Evolutionary conservation across 805 yeast species (phyloP), one percentile per base, ranked within the genome.

Genomic region (Pichia gijzeniarum): DNA sequence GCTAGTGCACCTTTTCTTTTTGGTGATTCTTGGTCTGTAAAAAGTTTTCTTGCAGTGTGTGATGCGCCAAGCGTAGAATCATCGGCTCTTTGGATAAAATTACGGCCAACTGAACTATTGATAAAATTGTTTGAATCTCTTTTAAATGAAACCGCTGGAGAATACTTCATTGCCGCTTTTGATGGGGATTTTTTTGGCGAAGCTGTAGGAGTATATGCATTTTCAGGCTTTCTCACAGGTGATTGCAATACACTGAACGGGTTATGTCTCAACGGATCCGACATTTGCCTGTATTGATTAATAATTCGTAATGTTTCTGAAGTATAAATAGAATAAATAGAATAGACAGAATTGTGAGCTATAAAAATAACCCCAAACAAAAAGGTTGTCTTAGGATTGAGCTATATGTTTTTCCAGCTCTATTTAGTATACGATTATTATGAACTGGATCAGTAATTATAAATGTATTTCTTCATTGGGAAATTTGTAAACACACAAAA

Each of bases 21-120:
- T 30, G 95, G 93, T 0, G 95, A 81, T 60, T 85, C 90, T 53
- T 77, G 64, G 44, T 77, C 67, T 3, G 93, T 82, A 55, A 74
- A 82, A 41, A 73, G 76, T 35, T 86, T 80, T 63, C 95, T 71
- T 9, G 84, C 77, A 7, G 85, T 77, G 5, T 18, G 38, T 18
- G 51, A 10, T 12, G 48, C 40, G 21, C 50, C 44, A 17, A 48
- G 28, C 21, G 54, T 52, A 12, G 68, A 61, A 14, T 54, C 53
- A 36, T 60, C 64, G 2, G 69, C 67, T 7, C 65, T 67, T 48
- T 53, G 45, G 14, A 66, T 53, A 45, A 66, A 65, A 32, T 62
- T 72, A 59, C 56, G 64, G 56, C 59, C 77, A 60, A 53, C 67
- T 49, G 59, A 65, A 57, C 61, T 69, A 12, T 49, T 49, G 17